phyloP scores from a whole-genome alignment of 148 eudicot species.

The Drosera capensis region DNA sequence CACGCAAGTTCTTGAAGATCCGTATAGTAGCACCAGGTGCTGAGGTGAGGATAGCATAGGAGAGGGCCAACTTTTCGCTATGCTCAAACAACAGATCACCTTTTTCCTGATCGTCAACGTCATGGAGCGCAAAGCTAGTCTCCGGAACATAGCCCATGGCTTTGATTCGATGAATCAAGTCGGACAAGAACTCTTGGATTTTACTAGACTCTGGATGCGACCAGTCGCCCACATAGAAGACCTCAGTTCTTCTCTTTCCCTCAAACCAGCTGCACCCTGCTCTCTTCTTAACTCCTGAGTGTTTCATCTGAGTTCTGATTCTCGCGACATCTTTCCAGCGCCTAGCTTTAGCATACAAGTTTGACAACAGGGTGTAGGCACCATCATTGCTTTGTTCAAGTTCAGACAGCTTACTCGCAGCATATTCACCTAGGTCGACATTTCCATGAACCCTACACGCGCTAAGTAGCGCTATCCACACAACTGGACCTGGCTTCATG shows the following conservation, averaged over 20 bases:
- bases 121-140: constrained; percentile 64
- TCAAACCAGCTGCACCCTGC: constrained; percentile 89
- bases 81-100: constrained; percentile 52
- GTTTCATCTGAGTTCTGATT: constrained; percentile 47
- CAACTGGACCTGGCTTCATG: constrained; percentile 46
- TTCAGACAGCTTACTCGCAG: constrained; percentile 32
- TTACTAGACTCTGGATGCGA: constrained; percentile 43
- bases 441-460: constrained; percentile 46
- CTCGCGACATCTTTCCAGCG: constrained; percentile 69
- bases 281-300: constrained; percentile 49
- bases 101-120: constrained; percentile 86
- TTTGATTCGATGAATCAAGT: constrained; percentile 41
- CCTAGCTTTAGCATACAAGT: constrained; percentile 52
- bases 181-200: constrained; percentile 40
- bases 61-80: constrained; percentile 78
- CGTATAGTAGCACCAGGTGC: constrained; percentile 46
- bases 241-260: constrained; percentile 42
- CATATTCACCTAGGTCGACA: constrained; percentile 61
- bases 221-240: constrained; percentile 62
- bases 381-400: constrained; percentile 52
- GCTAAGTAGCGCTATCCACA: constrained; percentile 62
- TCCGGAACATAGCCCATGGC: constrained; percentile 61
- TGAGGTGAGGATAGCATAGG: constrained; percentile 53
- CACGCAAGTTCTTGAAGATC: constrained; percentile 66
- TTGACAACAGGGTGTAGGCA: constrained; percentile 58